Evolutionary conservation across 164 flowering plant genomes (phyloP).

Genomic region (Liriodendron chinense): DNA sequence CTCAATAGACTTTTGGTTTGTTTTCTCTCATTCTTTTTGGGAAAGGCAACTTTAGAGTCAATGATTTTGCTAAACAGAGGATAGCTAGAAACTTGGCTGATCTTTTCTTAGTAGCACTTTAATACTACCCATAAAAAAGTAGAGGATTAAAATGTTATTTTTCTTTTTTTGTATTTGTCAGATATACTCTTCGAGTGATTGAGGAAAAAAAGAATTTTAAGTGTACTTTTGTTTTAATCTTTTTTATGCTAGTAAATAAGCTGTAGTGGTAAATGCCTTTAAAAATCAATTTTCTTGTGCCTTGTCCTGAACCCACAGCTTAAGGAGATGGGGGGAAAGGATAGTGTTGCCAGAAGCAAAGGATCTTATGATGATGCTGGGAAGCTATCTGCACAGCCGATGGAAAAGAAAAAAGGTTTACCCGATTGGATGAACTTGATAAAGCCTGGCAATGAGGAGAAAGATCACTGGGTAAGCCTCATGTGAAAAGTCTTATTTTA

Average conservation of each 20-base stretch:
- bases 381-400: constrained; percentile 50
- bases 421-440: constrained; percentile 78
- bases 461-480: constrained; percentile 89
- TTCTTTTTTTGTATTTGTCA: no score
- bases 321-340: constrained; percentile 82
- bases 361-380: constrained; percentile 48
- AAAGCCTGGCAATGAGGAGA: constrained; percentile 89
- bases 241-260: not conserved
- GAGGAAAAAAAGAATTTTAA: no score
- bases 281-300: not conserved
- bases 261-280: not conserved
- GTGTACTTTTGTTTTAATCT: not conserved
- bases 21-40: no score
- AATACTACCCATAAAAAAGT: no score
- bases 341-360: constrained; percentile 9
- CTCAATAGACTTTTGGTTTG: no score
- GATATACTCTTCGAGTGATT: no score
- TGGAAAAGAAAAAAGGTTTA: constrained; percentile 77
- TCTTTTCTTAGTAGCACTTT: no score
- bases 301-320: constrained; percentile 35
- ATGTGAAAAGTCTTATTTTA: not conserved
- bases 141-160: no score
- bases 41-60: no score
- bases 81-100: no score
- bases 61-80: no score